A percentile compares a stretch with the other conserved stretches of the same genome.
Evolutionary conservation across 2,329 filamentous ascomycete genomes (phyloP).

Genomic region (Aspergillus chevalieri): DNA sequence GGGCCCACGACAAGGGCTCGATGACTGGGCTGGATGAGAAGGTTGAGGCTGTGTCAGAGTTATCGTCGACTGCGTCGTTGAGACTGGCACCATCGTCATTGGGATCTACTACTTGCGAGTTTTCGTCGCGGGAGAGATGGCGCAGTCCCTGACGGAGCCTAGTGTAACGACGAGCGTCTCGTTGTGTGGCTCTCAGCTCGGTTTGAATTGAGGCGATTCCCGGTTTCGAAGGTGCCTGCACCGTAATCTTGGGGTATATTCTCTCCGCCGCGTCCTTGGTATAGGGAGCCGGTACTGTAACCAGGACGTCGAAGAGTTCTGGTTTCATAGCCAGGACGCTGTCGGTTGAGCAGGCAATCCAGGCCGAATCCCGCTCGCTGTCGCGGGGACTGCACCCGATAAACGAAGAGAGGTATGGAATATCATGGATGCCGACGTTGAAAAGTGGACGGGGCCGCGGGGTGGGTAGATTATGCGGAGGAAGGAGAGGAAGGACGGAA

Average conservation of each 20-base stretch:
- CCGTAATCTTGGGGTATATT: constrained; percentile 71
- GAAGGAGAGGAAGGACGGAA: constrained; percentile 64
- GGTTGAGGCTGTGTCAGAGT: constrained; percentile 35
- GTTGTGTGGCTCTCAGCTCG: constrained; percentile 73
- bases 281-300: constrained; percentile 67
- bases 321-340: constrained; percentile 83
- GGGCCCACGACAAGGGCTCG: constrained; percentile 55
- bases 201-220: constrained; percentile 27
- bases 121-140: constrained; percentile 20
- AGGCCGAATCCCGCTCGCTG: constrained; percentile 51
- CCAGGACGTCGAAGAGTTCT: constrained; percentile 80
- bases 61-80: constrained; percentile 28
- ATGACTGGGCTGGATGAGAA: constrained; percentile 43
- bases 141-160: constrained; percentile 59
- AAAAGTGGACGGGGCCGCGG: constrained; percentile 74
- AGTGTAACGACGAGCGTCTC: constrained; percentile 76
- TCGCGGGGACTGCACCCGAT: constrained; percentile 36
- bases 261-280: constrained; percentile 53
- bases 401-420: constrained; percentile 69
- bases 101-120: constrained; percentile 2
- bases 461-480: constrained; percentile 54
- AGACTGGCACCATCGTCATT: not conserved
- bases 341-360: constrained; percentile 94
- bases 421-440: constrained; percentile 87
- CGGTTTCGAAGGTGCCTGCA: constrained; percentile 52